Evolutionary conservation across 257 asterid species (phyloP).

Genomic region (Salvia miltiorrhiza): DNA sequence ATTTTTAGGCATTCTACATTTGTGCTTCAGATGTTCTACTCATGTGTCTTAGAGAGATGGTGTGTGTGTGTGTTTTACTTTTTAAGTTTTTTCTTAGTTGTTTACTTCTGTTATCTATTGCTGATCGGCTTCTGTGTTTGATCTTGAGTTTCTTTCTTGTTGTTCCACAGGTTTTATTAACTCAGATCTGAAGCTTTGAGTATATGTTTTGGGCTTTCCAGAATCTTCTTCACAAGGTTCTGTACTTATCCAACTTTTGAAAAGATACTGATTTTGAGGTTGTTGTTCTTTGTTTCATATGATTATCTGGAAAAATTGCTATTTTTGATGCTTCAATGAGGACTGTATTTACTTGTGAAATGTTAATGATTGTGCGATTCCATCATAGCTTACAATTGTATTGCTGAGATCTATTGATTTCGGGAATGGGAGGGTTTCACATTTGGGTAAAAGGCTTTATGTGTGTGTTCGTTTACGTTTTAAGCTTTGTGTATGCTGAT

Average conservation of each 20-base stretch:
- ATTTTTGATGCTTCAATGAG: neutral
- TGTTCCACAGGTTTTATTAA: slow-evolving; percentile 29
- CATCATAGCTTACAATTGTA: neutral
- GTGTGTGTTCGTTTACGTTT: neutral
- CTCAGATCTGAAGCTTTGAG: slow-evolving; percentile 62
- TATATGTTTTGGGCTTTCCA: slow-evolving; percentile 31
- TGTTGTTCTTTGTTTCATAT: neutral
- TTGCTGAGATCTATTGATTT: slow-evolving; percentile 14
- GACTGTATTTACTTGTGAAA: neutral
- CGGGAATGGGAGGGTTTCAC: neutral
- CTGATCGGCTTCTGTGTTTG: slow-evolving; percentile 1
- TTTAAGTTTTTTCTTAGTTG: neutral
- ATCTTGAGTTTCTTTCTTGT: slow-evolving; percentile 18
- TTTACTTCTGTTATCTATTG: slow-evolving; percentile 1
- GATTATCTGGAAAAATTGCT: neutral
- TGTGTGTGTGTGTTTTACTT: neutral
- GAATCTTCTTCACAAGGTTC: slow-evolving; percentile 22
- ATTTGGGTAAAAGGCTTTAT: neutral
- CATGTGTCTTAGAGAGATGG: neutral
- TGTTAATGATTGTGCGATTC: neutral
- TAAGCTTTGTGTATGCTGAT: neutral
- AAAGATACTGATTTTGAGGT: slow-evolving; percentile 12
- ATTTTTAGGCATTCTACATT: neutral
- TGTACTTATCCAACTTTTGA: neutral
- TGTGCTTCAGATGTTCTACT: neutral